Base-by-base conservation (phyloP, 2,329 filamentous ascomycete genomes). In the Graphiopsis chlorocephala region DNA sequence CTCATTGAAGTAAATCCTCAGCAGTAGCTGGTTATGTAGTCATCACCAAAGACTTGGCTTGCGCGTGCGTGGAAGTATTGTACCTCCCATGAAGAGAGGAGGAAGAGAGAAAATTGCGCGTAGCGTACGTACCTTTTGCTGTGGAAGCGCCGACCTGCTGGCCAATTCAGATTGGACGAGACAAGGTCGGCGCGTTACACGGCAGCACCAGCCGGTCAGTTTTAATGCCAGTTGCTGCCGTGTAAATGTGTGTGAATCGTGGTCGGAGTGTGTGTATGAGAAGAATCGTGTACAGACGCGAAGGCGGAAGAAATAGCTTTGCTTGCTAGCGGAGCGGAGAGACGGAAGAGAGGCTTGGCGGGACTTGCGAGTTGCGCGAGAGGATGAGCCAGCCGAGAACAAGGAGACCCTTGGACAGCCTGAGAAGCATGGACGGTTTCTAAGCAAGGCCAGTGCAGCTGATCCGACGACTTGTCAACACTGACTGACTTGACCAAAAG, bases 1-100 rank as follows among this genome's bases (percentile, higher is more conserved):
- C 67, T 77, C 74, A 77, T 75, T 65, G 69, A 68, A 15, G 31
- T 20, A 66, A 25, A 62, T 69, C 68, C 67, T 78, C 76, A 74
- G 72, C 75, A 78, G 72, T 76, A 78, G 75, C 77, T n/a, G n/a
- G n/a, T n/a, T n/a, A 72, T 72, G 72, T 26, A 65, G 60, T 66
- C 63, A 68, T 70, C 72, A 75, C 74, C 72, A 71, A 65, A 62
- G 64, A 52, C n/a, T 10, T 31, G 14, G 20, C 15, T 53, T 53
- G 50, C 38, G 17, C n/a, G 47, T 31, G 28, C 26, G 14, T 10
- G 10, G 11, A n/a, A 45, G 5, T 45, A 42, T n/a, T n/a, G n/a
- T n/a, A n/a, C n/a, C n/a, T n/a, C n/a, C n/a, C n/a, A n/a, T n/a
- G n/a, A n/a, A n/a, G n/a, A n/a, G n/a, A n/a, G 50, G 29, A 28